These are phyloP conservation scores for Xylaria sp. DNA, from an alignment of 2,329 filamentous ascomycete genomes.

Conservation along the genomic window DNA sequence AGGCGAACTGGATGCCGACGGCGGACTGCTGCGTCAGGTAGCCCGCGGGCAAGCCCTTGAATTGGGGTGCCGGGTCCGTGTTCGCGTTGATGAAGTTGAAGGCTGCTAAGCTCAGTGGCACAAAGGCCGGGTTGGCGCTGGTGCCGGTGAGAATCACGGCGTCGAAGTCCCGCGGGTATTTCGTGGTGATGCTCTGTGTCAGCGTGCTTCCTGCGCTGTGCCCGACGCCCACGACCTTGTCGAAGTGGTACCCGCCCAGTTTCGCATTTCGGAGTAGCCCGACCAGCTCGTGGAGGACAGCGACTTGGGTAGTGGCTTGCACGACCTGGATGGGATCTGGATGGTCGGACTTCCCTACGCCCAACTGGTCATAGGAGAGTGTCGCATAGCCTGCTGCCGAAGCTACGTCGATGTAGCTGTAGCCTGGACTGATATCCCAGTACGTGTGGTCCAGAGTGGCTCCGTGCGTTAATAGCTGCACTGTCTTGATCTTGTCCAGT, in stretches of 20 bases:
- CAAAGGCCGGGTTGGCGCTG: constrained; percentile 34
- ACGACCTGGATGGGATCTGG: constrained; percentile 53
- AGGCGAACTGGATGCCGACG: constrained; percentile 40
- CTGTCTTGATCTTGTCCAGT: constrained; percentile 38
- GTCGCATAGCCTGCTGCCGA: constrained; percentile 53
- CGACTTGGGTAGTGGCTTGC: constrained; percentile 52
- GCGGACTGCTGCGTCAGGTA: constrained; percentile 38
- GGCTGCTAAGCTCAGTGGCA: constrained; percentile 32
- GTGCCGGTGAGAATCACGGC: constrained; percentile 54
- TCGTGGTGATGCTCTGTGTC: constrained; percentile 48
- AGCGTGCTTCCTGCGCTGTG: constrained; percentile 54
- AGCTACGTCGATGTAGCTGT: constrained; percentile 56
- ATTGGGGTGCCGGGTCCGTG: constrained; percentile 42
- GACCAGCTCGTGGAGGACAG: constrained; percentile 51
- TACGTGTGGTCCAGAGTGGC: constrained; percentile 53
- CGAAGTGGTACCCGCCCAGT: constrained; percentile 45
- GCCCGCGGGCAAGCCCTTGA: constrained; percentile 39
- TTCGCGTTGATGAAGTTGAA: constrained; percentile 39
- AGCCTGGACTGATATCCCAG: constrained; percentile 53
- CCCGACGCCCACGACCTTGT: constrained; percentile 53
- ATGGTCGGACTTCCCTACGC: constrained; percentile 52
- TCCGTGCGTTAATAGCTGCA: constrained; percentile 56
- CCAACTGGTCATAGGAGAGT: constrained; percentile 57
- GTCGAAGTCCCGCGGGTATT: constrained; percentile 50
- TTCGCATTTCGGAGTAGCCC: constrained; percentile 42